phyloP scores from a whole-genome alignment of 2,329 filamentous ascomycete species.

The Zopfia rhizophila region DNA sequence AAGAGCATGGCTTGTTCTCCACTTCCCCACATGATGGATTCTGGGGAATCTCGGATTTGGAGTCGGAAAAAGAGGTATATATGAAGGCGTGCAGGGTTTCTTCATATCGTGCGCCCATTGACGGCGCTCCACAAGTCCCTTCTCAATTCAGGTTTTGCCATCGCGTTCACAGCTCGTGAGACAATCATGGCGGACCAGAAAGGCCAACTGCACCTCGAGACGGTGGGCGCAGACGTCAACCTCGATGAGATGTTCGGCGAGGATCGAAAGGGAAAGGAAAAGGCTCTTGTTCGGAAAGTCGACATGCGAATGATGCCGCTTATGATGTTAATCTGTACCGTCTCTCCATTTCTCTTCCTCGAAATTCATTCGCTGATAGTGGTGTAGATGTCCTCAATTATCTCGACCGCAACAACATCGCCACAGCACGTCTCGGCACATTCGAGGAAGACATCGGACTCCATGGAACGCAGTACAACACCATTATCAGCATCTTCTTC shows the following conservation, averaged over 20 bases:
- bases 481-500: conserved; percentile 20
- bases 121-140: no score
- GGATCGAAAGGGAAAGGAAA: conserved; percentile 52
- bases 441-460: conserved; percentile 18
- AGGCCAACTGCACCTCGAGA: conserved; percentile 10
- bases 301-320: conserved; percentile 72
- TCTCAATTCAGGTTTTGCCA: no score
- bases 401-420: conserved; percentile 23
- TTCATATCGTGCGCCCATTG: no score
- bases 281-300: conserved; percentile 72
- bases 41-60: no score
- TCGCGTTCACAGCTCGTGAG: no score
- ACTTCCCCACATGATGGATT: no score
- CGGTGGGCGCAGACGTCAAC: conserved; percentile 15
- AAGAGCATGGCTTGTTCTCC: no score
- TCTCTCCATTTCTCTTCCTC: no score
- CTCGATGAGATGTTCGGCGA: conserved; percentile 16
- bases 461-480: conserved; percentile 22
- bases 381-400: conserved; percentile 22
- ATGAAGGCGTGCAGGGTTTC: no score
- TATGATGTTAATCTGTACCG: conserved; percentile 66
- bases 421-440: conserved; percentile 16
- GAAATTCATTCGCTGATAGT: conserved; percentile 2
- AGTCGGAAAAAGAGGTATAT: no score
- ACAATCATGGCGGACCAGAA: conserved; percentile 10